These are phyloP conservation scores for Ploettnerulaceae sp. DNA, from an alignment of 2,329 filamentous ascomycete species.

Conservation along the genomic window DNA sequence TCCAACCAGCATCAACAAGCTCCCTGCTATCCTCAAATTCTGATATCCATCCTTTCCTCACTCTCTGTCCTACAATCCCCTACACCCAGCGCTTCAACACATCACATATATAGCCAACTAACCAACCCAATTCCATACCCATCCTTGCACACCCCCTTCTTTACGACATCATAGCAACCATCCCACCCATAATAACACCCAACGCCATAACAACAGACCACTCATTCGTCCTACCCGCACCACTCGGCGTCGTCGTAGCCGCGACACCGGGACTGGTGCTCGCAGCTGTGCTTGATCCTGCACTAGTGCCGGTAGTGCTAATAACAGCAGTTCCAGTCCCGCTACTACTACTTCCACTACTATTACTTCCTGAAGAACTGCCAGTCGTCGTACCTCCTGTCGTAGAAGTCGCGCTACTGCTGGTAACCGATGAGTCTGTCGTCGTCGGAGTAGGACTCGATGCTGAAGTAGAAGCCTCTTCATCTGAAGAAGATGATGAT, in stretches of 20 bases:
- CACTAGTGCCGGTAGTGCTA: neutral
- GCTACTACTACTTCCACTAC: neutral
- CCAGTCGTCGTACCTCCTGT: neutral
- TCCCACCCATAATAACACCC: constrained; percentile 17
- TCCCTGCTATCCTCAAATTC: too few relatives aligned
- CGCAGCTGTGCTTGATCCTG: constrained; percentile 3
- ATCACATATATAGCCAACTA: neutral
- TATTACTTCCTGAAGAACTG: neutral
- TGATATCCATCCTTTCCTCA: too few relatives aligned
- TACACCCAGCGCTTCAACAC: neutral
- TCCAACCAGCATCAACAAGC: too few relatives aligned
- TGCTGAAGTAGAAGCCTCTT: neutral
- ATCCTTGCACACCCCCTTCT: neutral
- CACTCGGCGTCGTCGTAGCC: constrained; percentile 7
- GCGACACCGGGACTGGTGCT: constrained; percentile 2
- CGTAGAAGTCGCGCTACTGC: too few relatives aligned
- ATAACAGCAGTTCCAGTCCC: neutral
- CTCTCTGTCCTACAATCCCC: too few relatives aligned
- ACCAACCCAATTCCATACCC: neutral
- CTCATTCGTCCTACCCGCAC: constrained; percentile 11
- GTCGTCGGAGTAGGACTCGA: neutral
- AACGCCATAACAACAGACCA: constrained; percentile 14
- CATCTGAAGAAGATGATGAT: too few relatives aligned
- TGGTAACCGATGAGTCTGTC: too few relatives aligned
- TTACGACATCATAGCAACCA: constrained; percentile 24